Evolutionary conservation across 2,329 filamentous ascomycete genomes (phyloP).

Genomic region (Xylariales sp.): DNA sequence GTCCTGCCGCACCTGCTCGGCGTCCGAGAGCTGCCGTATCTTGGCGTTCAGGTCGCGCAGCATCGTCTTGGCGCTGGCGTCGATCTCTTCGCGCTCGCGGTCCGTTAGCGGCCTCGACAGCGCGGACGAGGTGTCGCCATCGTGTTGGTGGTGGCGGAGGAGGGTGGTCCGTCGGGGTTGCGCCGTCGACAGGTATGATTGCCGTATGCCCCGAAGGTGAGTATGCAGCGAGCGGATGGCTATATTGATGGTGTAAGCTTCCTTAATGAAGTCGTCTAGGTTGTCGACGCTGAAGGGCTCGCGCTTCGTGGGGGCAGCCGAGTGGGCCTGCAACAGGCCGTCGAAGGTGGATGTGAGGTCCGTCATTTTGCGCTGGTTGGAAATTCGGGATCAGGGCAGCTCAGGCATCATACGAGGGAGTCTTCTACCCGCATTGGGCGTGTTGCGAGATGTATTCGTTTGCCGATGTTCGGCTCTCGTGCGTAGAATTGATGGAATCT

Average conservation of each 20-base stretch:
- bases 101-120: constrained; percentile 72
- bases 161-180: constrained; percentile 55
- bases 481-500: too few species aligned
- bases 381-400: too few species aligned
- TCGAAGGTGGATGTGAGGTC: constrained; percentile 69
- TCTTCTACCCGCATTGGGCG: too few species aligned
- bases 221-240: constrained; percentile 77
- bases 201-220: constrained; percentile 79
- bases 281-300: constrained; percentile 39
- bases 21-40: constrained; percentile 74
- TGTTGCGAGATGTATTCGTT: too few species aligned
- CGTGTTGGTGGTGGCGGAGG: constrained; percentile 37
- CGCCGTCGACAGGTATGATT: constrained; percentile 84
- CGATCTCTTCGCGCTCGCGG: constrained; percentile 77
- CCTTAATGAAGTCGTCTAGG: constrained; percentile 85
- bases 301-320: constrained; percentile 42
- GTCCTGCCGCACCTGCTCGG: constrained; percentile 76
- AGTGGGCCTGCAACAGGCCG: constrained; percentile 57
- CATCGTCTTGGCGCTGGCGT: constrained; percentile 79
- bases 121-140: too few species aligned
- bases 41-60: constrained; percentile 80
- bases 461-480: too few species aligned
- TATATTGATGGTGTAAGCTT: constrained; percentile 91
- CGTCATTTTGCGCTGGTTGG: constrained; percentile 31
- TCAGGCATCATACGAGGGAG: too few species aligned